A percentile compares a stretch with the other conserved stretches of the same genome.
Evolutionary conservation across 208 protist genomes (phyloP).

Genomic region (Leishmania arabica): DNA sequence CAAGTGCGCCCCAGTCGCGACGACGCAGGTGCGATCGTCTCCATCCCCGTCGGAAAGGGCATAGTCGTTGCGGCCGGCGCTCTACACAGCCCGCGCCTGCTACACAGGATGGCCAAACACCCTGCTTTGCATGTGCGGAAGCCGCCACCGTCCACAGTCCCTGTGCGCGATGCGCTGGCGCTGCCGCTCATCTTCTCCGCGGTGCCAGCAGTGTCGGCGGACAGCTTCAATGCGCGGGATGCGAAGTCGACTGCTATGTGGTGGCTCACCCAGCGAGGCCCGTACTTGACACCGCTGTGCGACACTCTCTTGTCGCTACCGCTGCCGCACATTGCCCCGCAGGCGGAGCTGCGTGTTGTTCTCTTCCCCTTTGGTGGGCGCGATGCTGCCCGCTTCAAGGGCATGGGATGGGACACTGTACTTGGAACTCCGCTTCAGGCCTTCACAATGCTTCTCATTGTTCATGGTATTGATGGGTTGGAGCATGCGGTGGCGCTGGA

Average conservation of each 20-base stretch:
- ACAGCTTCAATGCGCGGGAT: constrained; percentile 46
- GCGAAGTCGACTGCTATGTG: constrained; percentile 34
- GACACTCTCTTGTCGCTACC: constrained; percentile 53
- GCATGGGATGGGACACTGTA: constrained; percentile 64
- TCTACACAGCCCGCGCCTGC: constrained; percentile 52
- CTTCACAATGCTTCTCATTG: constrained; percentile 60
- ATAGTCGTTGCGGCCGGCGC: constrained; percentile 64
- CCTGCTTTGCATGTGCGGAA: not conserved
- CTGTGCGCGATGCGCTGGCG: constrained; percentile 61
- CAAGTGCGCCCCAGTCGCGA: constrained; percentile 10
- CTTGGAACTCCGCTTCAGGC: constrained; percentile 63
- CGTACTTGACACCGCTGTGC: constrained; percentile 50
- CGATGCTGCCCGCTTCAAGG: constrained; percentile 45
- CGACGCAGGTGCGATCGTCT: constrained; percentile 3
- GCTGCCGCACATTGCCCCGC: constrained; percentile 38
- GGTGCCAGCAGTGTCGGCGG: constrained; percentile 44
- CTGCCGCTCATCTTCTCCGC: constrained; percentile 57
- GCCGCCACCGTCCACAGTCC: not conserved
- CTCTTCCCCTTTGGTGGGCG: constrained; percentile 72
- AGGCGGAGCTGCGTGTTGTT: constrained; percentile 54
- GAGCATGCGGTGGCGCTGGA: constrained; percentile 25
- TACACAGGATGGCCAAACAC: constrained; percentile 20
- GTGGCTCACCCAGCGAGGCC: constrained; percentile 51
- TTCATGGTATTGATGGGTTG: constrained; percentile 42
- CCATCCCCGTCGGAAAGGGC: constrained; percentile 26